Base-by-base conservation (phyloP, 371 early-diverging fungal genomes). In the Nosema muscidifuracis region DNA sequence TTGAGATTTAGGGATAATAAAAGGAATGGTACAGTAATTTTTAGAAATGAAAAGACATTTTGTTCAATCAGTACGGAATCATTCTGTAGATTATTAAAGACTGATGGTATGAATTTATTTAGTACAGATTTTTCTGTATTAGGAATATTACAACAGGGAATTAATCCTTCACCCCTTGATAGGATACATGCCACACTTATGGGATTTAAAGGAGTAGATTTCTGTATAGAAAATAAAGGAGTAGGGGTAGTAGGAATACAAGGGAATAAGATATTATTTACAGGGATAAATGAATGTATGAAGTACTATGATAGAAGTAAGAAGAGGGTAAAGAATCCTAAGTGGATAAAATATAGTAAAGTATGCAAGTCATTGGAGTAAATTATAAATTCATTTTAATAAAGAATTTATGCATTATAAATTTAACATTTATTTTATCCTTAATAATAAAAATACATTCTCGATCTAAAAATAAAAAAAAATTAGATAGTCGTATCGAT, bases 111-210 rank as follows among this genome's bases (percentile, higher is more conserved):
- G 33, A 88, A 87, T 2, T 84, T 90, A 76, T 97, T 91, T 84
- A 91, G 92, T 77, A 89, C 92, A 0, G 87, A 92, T 47, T 91
- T 92, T 15, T 87, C 92, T 20, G 89, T 93, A 12, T 84, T 97
- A 42, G 96, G 98, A 13, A 93, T 95, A 76, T 85, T 95, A 65
- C 95, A 95, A 82, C 94, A 94, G 82, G 98, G 98, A 64, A 89
- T 89, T 47, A 88, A 89, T 16, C 94, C 98, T 9, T 88, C 90
- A 12, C 95, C 98, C 4, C 82, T 94, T 64, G 98, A 97, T 82
- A 89, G 98, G 65, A 87, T 93, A 69, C 88, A 92, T 34, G 93
- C 93, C 10, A 89, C 89, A 18, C 86, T 89, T 28, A 28, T 75
- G 2, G 76, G 71, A 15, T 65, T 77, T 30, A 66, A 74, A 56